Evolutionary conservation across 371 early-diverging fungal genomes (phyloP).

Genomic region (Lichtheimia ramosa): DNA sequence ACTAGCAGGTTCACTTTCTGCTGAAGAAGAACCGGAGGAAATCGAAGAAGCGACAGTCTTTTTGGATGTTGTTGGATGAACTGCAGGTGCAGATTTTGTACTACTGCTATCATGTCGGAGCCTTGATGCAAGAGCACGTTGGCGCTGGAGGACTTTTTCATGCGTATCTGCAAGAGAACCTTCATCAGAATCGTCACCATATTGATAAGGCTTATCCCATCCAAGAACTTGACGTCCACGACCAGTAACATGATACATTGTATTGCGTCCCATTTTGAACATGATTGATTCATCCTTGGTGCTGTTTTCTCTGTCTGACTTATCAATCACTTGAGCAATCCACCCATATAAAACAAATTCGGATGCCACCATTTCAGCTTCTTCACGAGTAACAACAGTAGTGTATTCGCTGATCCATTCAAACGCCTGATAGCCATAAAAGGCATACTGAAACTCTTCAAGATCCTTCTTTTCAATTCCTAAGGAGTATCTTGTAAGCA

Average conservation of each 20-base stretch:
- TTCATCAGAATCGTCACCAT: neutral
- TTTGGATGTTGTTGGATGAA: neutral
- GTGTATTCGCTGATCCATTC: constrained; percentile 68
- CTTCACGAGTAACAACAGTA: constrained; percentile 57
- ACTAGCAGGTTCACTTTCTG: neutral
- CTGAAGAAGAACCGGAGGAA: constrained; percentile 9
- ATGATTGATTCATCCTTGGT: constrained; percentile 22
- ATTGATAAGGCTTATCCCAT: constrained; percentile 35
- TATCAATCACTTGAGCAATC: constrained; percentile 52
- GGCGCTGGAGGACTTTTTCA: constrained; percentile 6
- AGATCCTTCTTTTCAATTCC: constrained; percentile 20
- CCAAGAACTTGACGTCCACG: constrained; percentile 51
- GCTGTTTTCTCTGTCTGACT: constrained; percentile 27
- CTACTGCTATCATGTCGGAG: neutral
- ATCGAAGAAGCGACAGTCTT: neutral
- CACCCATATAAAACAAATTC: constrained; percentile 57
- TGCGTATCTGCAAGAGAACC: constrained; percentile 1
- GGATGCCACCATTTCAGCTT: constrained; percentile 53
- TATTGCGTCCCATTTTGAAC: constrained; percentile 46
- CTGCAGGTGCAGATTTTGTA: neutral
- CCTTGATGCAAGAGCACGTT: constrained; percentile 7
- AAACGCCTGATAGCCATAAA: constrained; percentile 39
- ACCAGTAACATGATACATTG: constrained; percentile 58
- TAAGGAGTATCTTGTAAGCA: neutral
- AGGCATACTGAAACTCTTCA: constrained; percentile 24